Evolutionary conservation across 2,329 filamentous ascomycete genomes (phyloP).

Genomic region (Aureobasidium sp.): DNA sequence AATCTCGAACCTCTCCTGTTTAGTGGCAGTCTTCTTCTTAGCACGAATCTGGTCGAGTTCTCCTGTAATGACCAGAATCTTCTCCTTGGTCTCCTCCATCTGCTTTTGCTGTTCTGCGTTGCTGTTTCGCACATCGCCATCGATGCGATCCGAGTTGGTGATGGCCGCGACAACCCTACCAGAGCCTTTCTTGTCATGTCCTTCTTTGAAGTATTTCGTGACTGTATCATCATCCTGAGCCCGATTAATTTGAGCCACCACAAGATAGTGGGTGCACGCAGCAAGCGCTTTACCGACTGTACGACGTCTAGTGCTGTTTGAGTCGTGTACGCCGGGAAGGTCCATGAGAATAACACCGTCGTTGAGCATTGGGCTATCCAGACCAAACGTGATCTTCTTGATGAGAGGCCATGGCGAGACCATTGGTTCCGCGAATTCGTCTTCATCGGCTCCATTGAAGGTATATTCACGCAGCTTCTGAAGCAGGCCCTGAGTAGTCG

Average conservation of each 20-base stretch:
- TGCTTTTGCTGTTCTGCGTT: background rate
- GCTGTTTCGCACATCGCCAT: conserved; percentile 14
- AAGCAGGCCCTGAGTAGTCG: conserved; percentile 16
- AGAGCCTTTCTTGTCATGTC: conserved; percentile 9
- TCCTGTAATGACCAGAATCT: background rate
- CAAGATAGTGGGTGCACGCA: conserved; percentile 18
- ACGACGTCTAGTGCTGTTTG: conserved; percentile 16
- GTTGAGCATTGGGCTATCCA: conserved; percentile 18
- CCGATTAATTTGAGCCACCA: conserved; percentile 16
- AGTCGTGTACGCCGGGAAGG: conserved; percentile 19
- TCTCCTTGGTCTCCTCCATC: conserved; percentile 9
- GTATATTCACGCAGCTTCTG: conserved; percentile 16
- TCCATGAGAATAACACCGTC: conserved; percentile 20
- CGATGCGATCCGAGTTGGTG: conserved; percentile 17
- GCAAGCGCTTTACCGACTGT: conserved; percentile 14
- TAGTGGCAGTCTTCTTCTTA: background rate
- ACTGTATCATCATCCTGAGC: conserved; percentile 14
- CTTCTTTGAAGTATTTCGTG: background rate
- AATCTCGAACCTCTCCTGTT: background rate
- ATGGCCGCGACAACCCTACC: conserved; percentile 13
- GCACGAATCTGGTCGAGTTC: background rate
- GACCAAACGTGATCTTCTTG: conserved; percentile 17
- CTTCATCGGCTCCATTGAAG: background rate
- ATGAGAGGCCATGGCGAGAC: conserved; percentile 20
- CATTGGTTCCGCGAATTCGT: background rate